phyloP scores from a whole-genome alignment of 139 green algal species.

The Auxenochlorella protothecoides region DNA sequence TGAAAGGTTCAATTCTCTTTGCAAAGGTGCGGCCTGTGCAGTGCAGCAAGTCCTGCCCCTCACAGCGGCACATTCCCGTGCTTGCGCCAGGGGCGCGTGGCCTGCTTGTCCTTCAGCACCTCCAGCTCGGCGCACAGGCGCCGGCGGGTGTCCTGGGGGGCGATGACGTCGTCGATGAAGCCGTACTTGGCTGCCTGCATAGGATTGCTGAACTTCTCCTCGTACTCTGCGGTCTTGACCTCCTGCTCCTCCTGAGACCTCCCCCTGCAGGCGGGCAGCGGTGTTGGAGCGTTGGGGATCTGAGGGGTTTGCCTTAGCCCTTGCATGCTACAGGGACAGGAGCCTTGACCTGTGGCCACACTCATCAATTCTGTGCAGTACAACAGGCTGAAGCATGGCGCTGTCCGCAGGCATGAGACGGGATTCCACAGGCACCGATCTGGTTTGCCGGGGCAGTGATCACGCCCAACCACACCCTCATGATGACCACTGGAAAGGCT shows the following conservation, averaged over 20 bases:
- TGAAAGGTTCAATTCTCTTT: too few relatives aligned
- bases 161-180: conserved; percentile 57
- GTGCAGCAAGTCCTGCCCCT: background rate
- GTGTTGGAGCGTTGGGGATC: background rate
- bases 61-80: conserved; percentile 39
- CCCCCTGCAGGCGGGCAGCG: background rate
- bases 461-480: background rate
- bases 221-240: conserved; percentile 29
- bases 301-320: background rate
- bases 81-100: conserved; percentile 26
- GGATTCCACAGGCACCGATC: too few relatives aligned
- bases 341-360: too few relatives aligned
- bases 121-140: conserved; percentile 39
- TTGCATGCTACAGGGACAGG: background rate
- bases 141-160: conserved; percentile 36
- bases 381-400: too few relatives aligned
- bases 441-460: background rate
- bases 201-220: conserved; percentile 40
- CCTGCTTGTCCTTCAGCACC: conserved; percentile 33
- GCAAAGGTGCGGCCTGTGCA: too few relatives aligned
- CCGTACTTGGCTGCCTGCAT: conserved; percentile 36
- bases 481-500: too few relatives aligned
- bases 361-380: background rate
- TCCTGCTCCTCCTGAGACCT: background rate
- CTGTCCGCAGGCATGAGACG: background rate